Base-by-base conservation (phyloP, 2,329 filamentous ascomycete genomes). In the Coniella vitis region DNA sequence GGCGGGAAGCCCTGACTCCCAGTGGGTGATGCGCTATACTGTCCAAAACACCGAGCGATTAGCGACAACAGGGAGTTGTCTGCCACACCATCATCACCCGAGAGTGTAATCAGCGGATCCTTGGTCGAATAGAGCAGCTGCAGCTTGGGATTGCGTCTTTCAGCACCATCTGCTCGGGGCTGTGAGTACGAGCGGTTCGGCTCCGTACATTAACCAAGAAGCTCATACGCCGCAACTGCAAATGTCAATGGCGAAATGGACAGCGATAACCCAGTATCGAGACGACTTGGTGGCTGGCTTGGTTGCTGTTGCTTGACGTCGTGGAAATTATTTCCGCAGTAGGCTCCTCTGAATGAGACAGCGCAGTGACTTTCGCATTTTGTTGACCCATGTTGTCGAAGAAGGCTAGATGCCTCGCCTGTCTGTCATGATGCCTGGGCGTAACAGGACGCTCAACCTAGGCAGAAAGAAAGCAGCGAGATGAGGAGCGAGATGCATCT, bases 161-260 rank as follows among this genome's bases (percentile, higher is more conserved):
- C n/a, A n/a, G n/a, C n/a, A n/a, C n/a, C n/a, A 29, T 20, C 32
- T 36, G n/a, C 31, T 34, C 21, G 29, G 35, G 36, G 22, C 13
- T 14, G 3, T 9, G 34, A 5, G 25, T 29, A 14, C 13, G 38
- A 38, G 20, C 16, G 25, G 34, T 16, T 8, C 16, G n/a, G 9
- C 38, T 10, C 21, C 14, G 29, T 49, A 17, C 29, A 17, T 38
- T 16, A 32, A 34, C 22, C 40, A 17, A 20, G 35, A 16, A 20
- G 13, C 29, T 14, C n/a, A 45, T 13, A 22, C 19, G 37, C 40
- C 40, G 47, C 41, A 49, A 40, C 40, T 40, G 31, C 36, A 36
- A 40, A 35, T 12, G 17, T 45, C 19, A 14, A 10, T 36, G 10
- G 13, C 22, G 36, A 21, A 19, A 19, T 21, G 29, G 20, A 35